These are phyloP conservation scores for Starmerella apis DNA, from an alignment of 805 yeast species.

Conservation along the genomic window DNA sequence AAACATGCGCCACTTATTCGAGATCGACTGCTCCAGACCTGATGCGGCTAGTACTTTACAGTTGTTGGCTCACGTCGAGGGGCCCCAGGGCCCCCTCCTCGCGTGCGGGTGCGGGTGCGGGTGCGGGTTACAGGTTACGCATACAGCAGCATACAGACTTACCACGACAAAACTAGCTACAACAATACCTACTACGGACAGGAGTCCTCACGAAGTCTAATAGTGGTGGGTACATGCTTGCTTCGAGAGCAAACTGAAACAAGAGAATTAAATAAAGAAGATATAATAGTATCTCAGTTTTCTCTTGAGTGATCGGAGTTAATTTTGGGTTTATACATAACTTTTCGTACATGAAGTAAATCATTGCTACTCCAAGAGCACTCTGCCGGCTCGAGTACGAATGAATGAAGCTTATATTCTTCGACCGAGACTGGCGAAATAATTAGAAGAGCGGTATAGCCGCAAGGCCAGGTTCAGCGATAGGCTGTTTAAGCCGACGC, in stretches of 20 bases:
- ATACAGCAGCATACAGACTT: too few relatives aligned
- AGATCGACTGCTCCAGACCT: not conserved
- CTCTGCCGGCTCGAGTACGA: not conserved
- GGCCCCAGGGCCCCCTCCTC: too few relatives aligned
- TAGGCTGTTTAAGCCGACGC: conserved; percentile 31
- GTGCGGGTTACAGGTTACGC: too few relatives aligned
- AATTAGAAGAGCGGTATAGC: not conserved
- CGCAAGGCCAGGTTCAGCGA: too few relatives aligned
- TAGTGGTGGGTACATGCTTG: too few relatives aligned
- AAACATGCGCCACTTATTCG: conserved; percentile 1
- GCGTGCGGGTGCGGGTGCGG: too few relatives aligned
- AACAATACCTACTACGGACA: too few relatives aligned
- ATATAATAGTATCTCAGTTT: not conserved
- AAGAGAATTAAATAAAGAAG: not conserved
- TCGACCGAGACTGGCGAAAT: not conserved
- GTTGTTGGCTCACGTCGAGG: too few relatives aligned
- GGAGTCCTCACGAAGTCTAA: too few relatives aligned
- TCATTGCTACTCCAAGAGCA: not conserved
- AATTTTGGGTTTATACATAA: conserved; percentile 3
- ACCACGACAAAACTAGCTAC: too few relatives aligned
- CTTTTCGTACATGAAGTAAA: conserved; percentile 3
- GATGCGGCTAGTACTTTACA: not conserved
- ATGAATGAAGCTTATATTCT: too few relatives aligned
- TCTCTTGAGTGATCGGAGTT: conserved; percentile 4
- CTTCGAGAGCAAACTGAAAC: not conserved